phyloP scores from a whole-genome alignment of 2,329 filamentous ascomycete species.

The Raffaelea albimanens region DNA sequence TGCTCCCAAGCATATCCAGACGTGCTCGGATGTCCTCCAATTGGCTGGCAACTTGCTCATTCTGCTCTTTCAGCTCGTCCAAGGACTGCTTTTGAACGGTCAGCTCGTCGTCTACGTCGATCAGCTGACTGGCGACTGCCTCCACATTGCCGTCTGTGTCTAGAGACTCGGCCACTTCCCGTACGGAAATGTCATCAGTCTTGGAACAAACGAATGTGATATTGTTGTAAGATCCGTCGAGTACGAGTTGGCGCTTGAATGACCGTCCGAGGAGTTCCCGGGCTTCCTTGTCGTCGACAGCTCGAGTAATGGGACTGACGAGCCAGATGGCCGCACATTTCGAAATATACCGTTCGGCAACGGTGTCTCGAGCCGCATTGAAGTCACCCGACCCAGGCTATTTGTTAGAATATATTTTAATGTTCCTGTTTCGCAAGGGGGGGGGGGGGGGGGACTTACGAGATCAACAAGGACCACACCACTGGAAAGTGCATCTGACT shows the following conservation, averaged over 20 bases:
- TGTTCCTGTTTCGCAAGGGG: no score
- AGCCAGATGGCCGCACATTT: constrained; percentile 52
- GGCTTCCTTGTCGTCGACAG: constrained; percentile 50
- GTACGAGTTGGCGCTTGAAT: constrained; percentile 50
- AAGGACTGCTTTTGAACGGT: not conserved
- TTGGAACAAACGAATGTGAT: constrained; percentile 56
- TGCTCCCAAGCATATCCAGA: no score
- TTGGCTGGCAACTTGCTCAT: not conserved
- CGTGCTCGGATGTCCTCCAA: not conserved
- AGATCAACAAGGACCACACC: constrained; percentile 35
- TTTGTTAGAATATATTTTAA: no score
- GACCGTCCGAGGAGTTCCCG: constrained; percentile 44
- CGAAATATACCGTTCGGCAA: constrained; percentile 51
- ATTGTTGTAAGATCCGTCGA: constrained; percentile 42
- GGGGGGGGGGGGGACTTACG: constrained; percentile 15
- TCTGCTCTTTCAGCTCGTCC: not conserved
- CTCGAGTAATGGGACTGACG: constrained; percentile 50
- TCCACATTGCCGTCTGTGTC: not conserved
- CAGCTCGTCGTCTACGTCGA: not conserved
- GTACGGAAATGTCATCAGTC: constrained; percentile 44
- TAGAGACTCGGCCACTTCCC: constrained; percentile 13
- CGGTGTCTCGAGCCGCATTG: constrained; percentile 48
- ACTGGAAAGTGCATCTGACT: constrained; percentile 22
- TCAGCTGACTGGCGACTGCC: not conserved
- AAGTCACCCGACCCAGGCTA: constrained; percentile 48